Percentiles rank a stretch among this genome's conserved stretches.
phyloP scores from a whole-genome alignment of 2,329 filamentous ascomycete genomes.

The Aspergillus hortae region DNA sequence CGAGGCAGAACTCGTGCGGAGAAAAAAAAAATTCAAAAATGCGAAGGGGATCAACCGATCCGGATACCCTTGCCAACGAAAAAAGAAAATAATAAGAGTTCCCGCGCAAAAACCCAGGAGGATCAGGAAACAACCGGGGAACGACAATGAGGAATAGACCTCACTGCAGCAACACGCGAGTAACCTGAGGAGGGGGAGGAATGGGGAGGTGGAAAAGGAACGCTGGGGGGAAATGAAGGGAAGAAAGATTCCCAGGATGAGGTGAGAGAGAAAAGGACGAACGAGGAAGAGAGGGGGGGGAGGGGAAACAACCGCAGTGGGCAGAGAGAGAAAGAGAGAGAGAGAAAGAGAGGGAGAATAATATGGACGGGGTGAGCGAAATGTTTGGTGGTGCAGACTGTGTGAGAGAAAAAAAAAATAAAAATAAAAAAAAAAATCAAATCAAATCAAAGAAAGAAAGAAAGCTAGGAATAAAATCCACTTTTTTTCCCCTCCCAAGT shows the following conservation, averaged over 20 bases:
- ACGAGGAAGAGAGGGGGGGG: constrained; percentile 5
- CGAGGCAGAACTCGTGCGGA: constrained; percentile 18
- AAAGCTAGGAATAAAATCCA: constrained; percentile 11
- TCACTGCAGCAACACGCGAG: constrained; percentile 18
- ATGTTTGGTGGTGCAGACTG: constrained; percentile 8
- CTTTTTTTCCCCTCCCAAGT: constrained; percentile 1
- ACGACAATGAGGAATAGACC: constrained; percentile 17
- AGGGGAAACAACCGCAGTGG: constrained; percentile 3
- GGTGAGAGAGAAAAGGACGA: constrained; percentile 8
- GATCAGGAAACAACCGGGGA: constrained; percentile 15
- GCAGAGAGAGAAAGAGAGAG: constrained; percentile 16
- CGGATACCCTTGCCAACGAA: constrained; percentile 16
- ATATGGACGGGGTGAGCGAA: not conserved
- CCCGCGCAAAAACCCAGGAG: constrained; percentile 16
- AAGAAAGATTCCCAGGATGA: constrained; percentile 6
- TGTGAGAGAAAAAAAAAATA: constrained; percentile 10
- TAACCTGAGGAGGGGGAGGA: constrained; percentile 14
- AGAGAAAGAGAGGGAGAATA: constrained; percentile 13
- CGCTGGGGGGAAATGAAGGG: constrained; percentile 12
- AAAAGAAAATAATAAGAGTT: constrained; percentile 11
- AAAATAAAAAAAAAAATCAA: constrained; percentile 10
- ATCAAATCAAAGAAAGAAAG: constrained; percentile 11
- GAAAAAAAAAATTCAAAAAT: constrained; percentile 13
- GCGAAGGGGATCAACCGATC: constrained; percentile 17
- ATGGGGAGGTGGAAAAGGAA: constrained; percentile 11